These are phyloP conservation scores for Eucalyptus rudis DNA, from an alignment of 345 rosid species.

Conservation along the genomic window DNA sequence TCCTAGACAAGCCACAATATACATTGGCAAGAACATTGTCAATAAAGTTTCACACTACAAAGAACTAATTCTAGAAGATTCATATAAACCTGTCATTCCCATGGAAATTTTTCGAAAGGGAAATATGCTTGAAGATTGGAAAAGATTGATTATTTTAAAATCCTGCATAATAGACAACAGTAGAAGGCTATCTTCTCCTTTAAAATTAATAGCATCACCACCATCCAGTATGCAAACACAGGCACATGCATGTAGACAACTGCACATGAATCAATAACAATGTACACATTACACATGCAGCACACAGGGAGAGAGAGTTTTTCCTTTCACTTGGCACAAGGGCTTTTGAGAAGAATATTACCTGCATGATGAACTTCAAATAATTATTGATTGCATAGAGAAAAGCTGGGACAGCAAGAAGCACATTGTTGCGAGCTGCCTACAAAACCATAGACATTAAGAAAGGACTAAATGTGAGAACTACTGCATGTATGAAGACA, in stretches of 20 bases:
- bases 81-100: background rate
- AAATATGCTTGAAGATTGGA: background rate
- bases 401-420: slow-evolving; percentile 92
- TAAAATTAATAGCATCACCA: background rate
- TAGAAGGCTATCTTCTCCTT: background rate
- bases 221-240: background rate
- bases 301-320: background rate
- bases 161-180: background rate
- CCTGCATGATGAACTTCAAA: slow-evolving; percentile 98
- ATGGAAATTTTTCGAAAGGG: background rate
- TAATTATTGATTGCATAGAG: slow-evolving; percentile 90
- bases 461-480: background rate
- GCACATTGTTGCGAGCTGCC: slow-evolving; percentile 92
- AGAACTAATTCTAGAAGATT: background rate
- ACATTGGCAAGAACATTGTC: background rate
- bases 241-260: background rate
- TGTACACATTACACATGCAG: background rate
- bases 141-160: background rate
- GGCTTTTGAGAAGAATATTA: slow-evolving; percentile 2
- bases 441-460: background rate
- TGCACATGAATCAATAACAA: background rate
- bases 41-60: background rate
- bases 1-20: background rate
- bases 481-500: background rate
- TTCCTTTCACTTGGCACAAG: background rate